Base-by-base conservation (phyloP, 192 early-diverging fungal genomes). In the Coemansia sp. region DNA sequence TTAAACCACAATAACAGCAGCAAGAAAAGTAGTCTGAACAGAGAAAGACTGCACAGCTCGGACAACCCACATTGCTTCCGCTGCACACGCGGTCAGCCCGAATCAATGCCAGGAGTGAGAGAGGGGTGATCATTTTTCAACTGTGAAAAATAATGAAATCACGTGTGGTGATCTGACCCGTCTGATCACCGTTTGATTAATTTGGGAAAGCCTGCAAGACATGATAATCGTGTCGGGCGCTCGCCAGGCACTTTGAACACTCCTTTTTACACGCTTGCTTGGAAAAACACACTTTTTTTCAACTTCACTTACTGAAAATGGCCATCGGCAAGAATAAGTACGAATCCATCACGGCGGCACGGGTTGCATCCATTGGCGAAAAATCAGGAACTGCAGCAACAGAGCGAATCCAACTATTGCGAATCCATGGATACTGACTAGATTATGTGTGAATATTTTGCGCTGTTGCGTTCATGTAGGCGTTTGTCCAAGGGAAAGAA, bases 401-500 rank as follows among this genome's bases (percentile, higher is more conserved):
- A 48, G 50, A 51, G 41, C 58, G 58, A 39, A 60, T 60, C 58
- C 58, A 60, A 47, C 58, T 11, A 17, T 12, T 23, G 12, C 37
- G 59, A 61, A 63, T 55, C 61, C 61, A 54, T 63, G 27, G 17
- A 32, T 38, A 57, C 19, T 22, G 25, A 62, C 32, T 37, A 39
- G 10, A 9, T 10, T n/a, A 8, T 35, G 32, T 27, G 6, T 43
- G 62, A 45, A 15, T 23, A 25, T 8, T 47, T 55, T 27, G 4
- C 35, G 19, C 38, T 22, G 4, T 55, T 27, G 4, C 35, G 14
- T 50, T 22, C 2, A 4, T 81, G 73, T 84, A 94, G 89, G 91
- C 92, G 94, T 84, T 87, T 97, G 69, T 94, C 93, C 75, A 97
- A 97, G 87, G 94, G 94, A 76, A 97, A 95, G 87, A 97, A 97